Percentiles rank a stretch among this genome's conserved stretches.
These are phyloP conservation scores for Austroboletus novae-zelandiae DNA, from an alignment of 1,284 basidiomycete species.

Conservation along the genomic window DNA sequence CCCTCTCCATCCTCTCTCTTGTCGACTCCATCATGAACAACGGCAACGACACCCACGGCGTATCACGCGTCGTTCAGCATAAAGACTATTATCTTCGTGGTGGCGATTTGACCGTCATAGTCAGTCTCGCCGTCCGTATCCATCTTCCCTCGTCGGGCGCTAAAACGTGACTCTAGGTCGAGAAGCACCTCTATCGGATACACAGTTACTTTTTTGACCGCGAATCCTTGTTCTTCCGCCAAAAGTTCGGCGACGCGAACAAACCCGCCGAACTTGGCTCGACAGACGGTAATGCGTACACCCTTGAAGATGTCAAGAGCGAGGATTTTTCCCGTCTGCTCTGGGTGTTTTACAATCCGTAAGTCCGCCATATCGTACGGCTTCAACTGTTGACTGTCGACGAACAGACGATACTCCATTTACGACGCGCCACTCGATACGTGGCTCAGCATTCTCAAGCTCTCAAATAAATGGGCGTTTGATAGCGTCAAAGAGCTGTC, in stretches of 20 bases:
- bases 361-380: constrained; percentile 23
- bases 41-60: constrained; percentile 24
- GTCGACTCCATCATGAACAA: constrained; percentile 23
- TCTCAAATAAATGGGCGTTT: constrained; percentile 51
- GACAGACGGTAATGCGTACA: constrained; percentile 40
- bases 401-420: constrained; percentile 49
- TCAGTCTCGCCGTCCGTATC: constrained; percentile 30
- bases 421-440: constrained; percentile 49
- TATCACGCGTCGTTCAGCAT: constrained; percentile 33
- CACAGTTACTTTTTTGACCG: constrained; percentile 59
- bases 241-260: constrained; percentile 36
- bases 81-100: constrained; percentile 51
- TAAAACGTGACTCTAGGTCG: constrained; percentile 36
- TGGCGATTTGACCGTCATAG: constrained; percentile 54
- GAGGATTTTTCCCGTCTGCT: constrained; percentile 54
- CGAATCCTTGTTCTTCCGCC: constrained; percentile 53
- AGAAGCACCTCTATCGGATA: constrained; percentile 45
- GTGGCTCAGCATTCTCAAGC: constrained; percentile 51
- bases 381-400: constrained; percentile 9
- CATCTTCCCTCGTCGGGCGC: constrained; percentile 6
- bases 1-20: constrained; percentile 24
- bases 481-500: constrained; percentile 47
- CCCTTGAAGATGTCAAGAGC: constrained; percentile 43
- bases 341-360: constrained; percentile 69
- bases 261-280: constrained; percentile 39